A percentile compares a stretch with the other conserved stretches of the same genome.
Conservation (phyloP, 129 eudicot species). For the Pulicaria dysenterica region DNA sequence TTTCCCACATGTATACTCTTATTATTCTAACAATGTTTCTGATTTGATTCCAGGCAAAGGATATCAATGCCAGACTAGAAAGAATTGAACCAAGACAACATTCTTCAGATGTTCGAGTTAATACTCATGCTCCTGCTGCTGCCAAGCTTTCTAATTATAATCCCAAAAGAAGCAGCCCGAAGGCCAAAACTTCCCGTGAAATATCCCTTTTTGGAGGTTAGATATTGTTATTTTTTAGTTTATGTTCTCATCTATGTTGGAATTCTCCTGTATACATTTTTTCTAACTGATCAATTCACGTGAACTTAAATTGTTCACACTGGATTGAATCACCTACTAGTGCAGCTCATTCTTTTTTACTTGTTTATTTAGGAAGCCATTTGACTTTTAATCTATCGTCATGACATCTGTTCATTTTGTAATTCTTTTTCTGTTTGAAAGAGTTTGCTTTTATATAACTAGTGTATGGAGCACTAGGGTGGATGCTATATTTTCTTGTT, state of each 20-base stretch:
- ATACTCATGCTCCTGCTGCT: slow-evolving; percentile 52
- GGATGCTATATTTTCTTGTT: neutral
- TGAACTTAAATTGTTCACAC: neutral
- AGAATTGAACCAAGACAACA: slow-evolving; percentile 80
- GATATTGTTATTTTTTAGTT: slow-evolving; percentile 6
- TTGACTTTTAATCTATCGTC: slow-evolving; percentile 3
- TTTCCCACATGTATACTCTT: slow-evolving; percentile 1
- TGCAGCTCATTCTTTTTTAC: too few relatives aligned
- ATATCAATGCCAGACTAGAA: slow-evolving; percentile 89
- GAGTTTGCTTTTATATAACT: neutral
- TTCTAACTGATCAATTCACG: neutral
- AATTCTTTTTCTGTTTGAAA: slow-evolving; percentile 12
- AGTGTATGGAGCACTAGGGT: neutral
- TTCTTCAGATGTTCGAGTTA: slow-evolving; percentile 57
- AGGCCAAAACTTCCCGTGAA: slow-evolving; percentile 84
- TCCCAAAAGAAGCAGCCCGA: slow-evolving; percentile 88
- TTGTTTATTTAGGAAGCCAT: neutral
- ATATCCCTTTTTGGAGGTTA: slow-evolving; percentile 89
- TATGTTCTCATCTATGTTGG: neutral
- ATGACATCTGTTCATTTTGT: neutral
- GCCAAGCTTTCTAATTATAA: slow-evolving; percentile 51
- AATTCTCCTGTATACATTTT: neutral
- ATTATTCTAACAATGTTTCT: slow-evolving; percentile 5
- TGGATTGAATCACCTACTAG: neutral
- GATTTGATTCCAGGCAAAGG: slow-evolving; percentile 62